Evolutionary conservation across 139 green algal species (phyloP), one percentile per base, ranked within the genome.

Genomic region (Tetratostichococcus sp.): DNA sequence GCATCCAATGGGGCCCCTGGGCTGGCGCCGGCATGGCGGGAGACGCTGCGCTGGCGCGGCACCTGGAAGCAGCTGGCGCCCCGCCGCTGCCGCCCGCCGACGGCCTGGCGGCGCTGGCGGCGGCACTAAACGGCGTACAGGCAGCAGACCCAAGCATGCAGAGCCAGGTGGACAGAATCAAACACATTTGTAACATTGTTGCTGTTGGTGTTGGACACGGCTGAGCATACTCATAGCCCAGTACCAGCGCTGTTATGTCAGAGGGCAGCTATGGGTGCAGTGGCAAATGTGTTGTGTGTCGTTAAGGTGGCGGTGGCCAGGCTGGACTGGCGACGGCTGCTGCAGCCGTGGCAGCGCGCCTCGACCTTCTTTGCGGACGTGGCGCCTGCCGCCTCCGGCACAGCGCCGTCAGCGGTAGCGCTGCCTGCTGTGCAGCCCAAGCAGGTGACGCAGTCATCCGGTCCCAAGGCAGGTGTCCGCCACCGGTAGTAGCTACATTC

Each of bases 41-140:
- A 11, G 72, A 76, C 57, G 80, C 78, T 1, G 68, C 71, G 59
- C 80, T 77, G 0, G 82, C 84, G 0, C 78, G 79, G 1, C 78
- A 91, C 14, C 86, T 95, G 75, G 82, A 88, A 78, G 81, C 84
- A 11, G 91, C 82, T 2, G 92, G 93, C 77, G 94, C 96, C 71
- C 72, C 76, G 4, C 43, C 87, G 43, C 43, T 90, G 59, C 28
- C 42, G 31, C 78, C 83, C 1, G 23, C 50, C 3, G 42, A 84
- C n/a, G 86, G 86, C 43, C 30, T 88, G 33, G 57, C 42, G 5
- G 73, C 76, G 23, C 57, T 88, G 30, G 26, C 30, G 34, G 43
- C 31, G 77, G 73, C 42, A 79, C 2, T 69, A 70, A 5, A n/a
- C 57, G 25, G 65, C 26, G 50, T 26, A 25, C 50, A 26, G 50